Base-by-base conservation (phyloP, 1,284 basidiomycete species). In the Mycosarcoma maydis region DNA sequence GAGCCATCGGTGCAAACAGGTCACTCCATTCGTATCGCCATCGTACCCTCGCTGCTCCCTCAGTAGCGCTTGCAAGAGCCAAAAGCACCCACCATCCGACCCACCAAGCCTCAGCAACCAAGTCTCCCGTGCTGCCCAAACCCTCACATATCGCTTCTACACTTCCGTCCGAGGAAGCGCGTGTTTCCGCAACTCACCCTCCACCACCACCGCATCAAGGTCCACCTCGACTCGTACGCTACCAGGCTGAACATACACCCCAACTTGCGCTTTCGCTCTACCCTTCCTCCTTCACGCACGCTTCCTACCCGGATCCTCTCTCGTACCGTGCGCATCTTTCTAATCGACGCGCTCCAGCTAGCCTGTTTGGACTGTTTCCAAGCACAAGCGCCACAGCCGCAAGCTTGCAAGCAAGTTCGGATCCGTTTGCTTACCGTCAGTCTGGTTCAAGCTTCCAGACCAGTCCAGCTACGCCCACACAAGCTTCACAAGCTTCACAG, bases 51-150 rank as follows among this genome's bases (percentile, higher is more conserved):
- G n/a, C 41, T n/a, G 14, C 41, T 14, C 17, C 52, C 3, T n/a
- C 32, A 3, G 13, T 22, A 17, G 8, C 41, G 32, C 26, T 17
- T 4, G 23, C 53, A 11, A 23, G 65, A 27, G 41, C 44, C 32
- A 64, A 62, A 26, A 51, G 51, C 40, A 64, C 59, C 7, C 66
- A 69, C 33, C 66, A 69, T 27, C 59, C 66, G 6, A 40, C 53
- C 0, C 47, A 37, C 27, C 53, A 51, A 6, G 26, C 59, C 0
- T n/a, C 59, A 4, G 17, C 39, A 8, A 42, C 59, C 43, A 59
- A 59, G n/a, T 59, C 66, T 3, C 66, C 67, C 40, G 68, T 71
- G 16, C 58, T 71, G 1, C 68, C 68, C 30, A 71, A 71, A 32
- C 68, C 68, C 5, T 61, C 62, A 4, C 57, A 61, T 10, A 52